Percentiles rank a stretch among this genome's conserved stretches.
Evolutionary conservation across 2,329 filamentous ascomycete species (phyloP).

Genomic region (Thermochaetoides dissita): DNA sequence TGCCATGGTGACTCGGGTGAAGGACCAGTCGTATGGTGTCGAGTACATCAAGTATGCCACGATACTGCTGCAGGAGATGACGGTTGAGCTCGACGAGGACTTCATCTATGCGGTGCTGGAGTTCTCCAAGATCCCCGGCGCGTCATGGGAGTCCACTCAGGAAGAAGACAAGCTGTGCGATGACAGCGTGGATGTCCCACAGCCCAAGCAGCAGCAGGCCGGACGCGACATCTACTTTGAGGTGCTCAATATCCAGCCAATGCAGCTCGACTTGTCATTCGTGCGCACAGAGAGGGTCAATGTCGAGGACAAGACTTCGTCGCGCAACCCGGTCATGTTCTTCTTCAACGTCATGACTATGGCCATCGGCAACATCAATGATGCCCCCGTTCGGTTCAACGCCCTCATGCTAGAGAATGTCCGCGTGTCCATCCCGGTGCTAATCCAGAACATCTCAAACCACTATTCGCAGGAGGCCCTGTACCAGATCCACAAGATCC

Average conservation of each 20-base stretch:
- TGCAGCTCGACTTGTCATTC: conserved; percentile 94
- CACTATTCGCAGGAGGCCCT: conserved; percentile 96
- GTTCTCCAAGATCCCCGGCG: conserved; percentile 84
- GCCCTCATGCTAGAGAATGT: conserved; percentile 91
- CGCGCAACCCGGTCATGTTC: conserved; percentile 92
- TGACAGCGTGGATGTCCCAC: conserved; percentile 78
- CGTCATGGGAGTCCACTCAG: conserved; percentile 65
- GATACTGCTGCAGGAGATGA: conserved; percentile 91
- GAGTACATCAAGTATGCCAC: conserved; percentile 98
- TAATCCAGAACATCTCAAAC: conserved; percentile 74
- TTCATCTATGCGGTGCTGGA: conserved; percentile 95
- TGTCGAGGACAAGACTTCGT: conserved; percentile 83
- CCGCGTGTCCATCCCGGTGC: conserved; percentile 69
- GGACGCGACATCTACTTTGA: conserved; percentile 98
- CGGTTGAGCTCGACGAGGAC: conserved; percentile 90
- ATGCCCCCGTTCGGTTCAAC: conserved; percentile 87
- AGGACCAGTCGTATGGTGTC: conserved; percentile 96
- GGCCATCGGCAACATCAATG: conserved; percentile 98
- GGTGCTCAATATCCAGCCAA: conserved; percentile 88
- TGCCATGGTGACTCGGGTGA: conserved; percentile 80
- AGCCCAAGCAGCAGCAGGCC: conserved; percentile 69
- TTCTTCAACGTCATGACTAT: conserved; percentile 97
- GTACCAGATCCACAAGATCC: conserved; percentile 91
- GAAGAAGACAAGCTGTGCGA: conserved; percentile 80
- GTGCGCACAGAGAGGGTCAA: conserved; percentile 95